Evolutionary conservation across 23 red algal species (phyloP).

Genomic region (Gracilaria domingensis): DNA sequence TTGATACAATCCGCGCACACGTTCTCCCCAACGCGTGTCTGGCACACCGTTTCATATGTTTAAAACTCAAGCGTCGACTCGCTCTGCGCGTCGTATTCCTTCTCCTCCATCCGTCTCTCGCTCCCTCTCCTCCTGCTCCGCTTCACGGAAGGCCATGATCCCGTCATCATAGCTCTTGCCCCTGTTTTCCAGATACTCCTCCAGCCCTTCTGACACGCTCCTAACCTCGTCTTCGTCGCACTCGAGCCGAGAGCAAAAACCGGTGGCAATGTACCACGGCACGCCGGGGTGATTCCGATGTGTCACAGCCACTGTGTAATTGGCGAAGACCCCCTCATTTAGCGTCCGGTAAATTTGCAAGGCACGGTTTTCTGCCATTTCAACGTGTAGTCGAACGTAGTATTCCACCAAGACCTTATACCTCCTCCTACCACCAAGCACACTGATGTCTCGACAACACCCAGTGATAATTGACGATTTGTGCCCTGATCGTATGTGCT

Average conservation of each 20-base stretch:
- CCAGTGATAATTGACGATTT: slow-evolving; percentile 71
- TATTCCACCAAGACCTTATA: slow-evolving; percentile 92
- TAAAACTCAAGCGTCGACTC: slow-evolving; percentile 64
- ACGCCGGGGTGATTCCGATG: slow-evolving; percentile 46
- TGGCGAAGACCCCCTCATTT: slow-evolving; percentile 69
- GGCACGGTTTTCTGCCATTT: slow-evolving; percentile 81
- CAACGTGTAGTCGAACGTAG: slow-evolving; percentile 65
- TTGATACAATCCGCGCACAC: slow-evolving; percentile 61
- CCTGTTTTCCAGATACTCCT: slow-evolving; percentile 45
- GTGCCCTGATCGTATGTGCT: slow-evolving; percentile 84
- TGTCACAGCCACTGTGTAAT: slow-evolving; percentile 71
- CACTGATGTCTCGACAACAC: slow-evolving; percentile 59
- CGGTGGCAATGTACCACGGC: slow-evolving; percentile 72
- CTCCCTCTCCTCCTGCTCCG: slow-evolving; percentile 26
- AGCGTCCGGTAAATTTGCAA: slow-evolving; percentile 76
- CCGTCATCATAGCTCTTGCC: slow-evolving; percentile 75
- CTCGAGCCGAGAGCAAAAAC: slow-evolving; percentile 77
- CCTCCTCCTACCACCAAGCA: slow-evolving; percentile 81
- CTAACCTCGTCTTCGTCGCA: slow-evolving; percentile 42
- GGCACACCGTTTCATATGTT: slow-evolving; percentile 73
- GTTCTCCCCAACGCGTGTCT: slow-evolving; percentile 53
- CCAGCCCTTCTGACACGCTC: slow-evolving; percentile 76
- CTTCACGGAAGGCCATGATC: slow-evolving; percentile 77
- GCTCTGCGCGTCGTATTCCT: slow-evolving; percentile 32
- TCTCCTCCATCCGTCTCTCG: slow-evolving; percentile 24